Evolutionary conservation across 1,139 yeast genomes (phyloP), one percentile per base, ranked within the genome.

Genomic region (Spencermartinsiella ligniputridi): DNA sequence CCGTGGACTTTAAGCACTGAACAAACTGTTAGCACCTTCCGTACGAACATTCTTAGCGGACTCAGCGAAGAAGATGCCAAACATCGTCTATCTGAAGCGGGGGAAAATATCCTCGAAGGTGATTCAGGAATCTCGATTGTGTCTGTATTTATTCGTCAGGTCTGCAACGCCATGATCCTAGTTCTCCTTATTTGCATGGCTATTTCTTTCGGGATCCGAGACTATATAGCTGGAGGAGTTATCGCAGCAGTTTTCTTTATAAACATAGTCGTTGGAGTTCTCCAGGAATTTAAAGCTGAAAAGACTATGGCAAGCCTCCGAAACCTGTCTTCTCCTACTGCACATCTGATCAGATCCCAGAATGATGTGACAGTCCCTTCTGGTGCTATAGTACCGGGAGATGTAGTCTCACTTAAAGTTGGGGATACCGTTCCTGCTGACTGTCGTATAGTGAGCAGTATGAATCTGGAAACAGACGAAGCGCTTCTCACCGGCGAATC

Each of bases 391-490:
- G 92, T 83, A 12, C 90, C 90, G 1, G 94, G 95, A 47, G 95
- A 85, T 61, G 62, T 84, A 42, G 79, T 83, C 34, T 68, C 70
- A 47, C 72, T 84, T 45, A 74, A 72, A 53, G 86, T 82, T 34
- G 95, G 94, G 44, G 94, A 84, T 60, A 83, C 90, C 1, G 69
- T 84, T 38, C 94, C 94, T 15, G 92, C 92, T 3, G 94, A 84
- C 61, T 61, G 83, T 48, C 71, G 94, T 51, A 69, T 84, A 40
- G 54, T 80, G 41, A 81, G 76, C 35, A 60, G 76, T 41, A 74
- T 77, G 68, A 84, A 84, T 62, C 78, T 84, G 52, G 94, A 84
- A 62, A 78, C 89, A 8, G 94, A 84, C 59, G 94, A 84, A 62
- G 90, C 94, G 6, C 69, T 84, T 42, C 72, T 84, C 46, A 84